A percentile compares a stretch with the other conserved stretches of the same genome.
These are phyloP conservation scores for Cicer pinnatifidum DNA, from an alignment of 306 rosid genomes.

Conservation along the genomic window DNA sequence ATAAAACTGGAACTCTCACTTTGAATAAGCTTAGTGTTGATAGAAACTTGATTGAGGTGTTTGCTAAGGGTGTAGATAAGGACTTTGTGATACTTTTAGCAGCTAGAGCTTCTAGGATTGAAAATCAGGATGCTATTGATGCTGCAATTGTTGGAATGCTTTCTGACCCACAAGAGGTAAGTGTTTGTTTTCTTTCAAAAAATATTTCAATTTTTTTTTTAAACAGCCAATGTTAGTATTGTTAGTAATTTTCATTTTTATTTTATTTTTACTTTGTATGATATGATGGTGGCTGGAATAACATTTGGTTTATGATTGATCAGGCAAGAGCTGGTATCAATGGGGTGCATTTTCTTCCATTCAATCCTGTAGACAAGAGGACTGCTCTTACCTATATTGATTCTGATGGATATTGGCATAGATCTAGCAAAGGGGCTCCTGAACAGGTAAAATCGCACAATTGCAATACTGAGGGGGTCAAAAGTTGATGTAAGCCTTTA, in stretches of 20 bases:
- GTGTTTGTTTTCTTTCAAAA: no score
- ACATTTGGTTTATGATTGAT: conserved; percentile 25
- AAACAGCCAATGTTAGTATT: no score
- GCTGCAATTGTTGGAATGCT: conserved; percentile 96
- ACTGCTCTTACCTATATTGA: conserved; percentile 94
- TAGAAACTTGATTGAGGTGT: conserved; percentile 77
- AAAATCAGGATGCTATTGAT: conserved; percentile 98
- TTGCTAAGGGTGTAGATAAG: conserved; percentile 80
- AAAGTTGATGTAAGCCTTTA: no score
- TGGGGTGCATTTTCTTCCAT: conserved; percentile 91
- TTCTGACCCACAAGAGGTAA: conserved; percentile 89
- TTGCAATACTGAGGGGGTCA: no score
- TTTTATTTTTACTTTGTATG: no score
- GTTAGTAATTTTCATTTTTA: no score
- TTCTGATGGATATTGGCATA: conserved; percentile 80
- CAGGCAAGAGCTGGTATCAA: conserved; percentile 88
- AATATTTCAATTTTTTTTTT: no score
- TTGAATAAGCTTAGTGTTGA: conserved; percentile 86
- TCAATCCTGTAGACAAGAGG: conserved; percentile 98
- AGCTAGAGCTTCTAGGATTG: conserved; percentile 92
- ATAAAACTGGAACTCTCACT: conserved; percentile 94
- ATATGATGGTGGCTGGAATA: no score
- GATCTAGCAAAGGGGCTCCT: conserved; percentile 97
- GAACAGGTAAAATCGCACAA: conserved; percentile 67
- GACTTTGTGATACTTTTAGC: conserved; percentile 81